These are phyloP conservation scores for Saccharum spontaneum DNA, from an alignment of 176 grass and related monocot species.

Conservation along the genomic window DNA sequence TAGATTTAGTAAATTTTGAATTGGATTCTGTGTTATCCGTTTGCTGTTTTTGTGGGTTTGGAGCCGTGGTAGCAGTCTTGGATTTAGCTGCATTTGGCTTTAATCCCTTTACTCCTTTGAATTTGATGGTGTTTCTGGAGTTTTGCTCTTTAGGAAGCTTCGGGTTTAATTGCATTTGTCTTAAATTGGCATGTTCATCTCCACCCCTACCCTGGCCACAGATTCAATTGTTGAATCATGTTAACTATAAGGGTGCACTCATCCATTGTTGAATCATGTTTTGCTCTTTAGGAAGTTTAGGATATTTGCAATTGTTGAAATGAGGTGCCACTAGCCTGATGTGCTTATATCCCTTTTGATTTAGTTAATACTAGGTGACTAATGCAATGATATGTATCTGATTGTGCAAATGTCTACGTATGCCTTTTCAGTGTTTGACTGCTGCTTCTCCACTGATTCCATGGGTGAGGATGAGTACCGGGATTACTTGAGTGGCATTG, in stretches of 20 bases:
- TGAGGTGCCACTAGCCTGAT: not conserved
- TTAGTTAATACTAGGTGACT: not conserved
- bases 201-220: not conserved
- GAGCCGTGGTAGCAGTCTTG: not conserved
- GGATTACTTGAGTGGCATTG: constrained; percentile 80
- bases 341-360: constrained; percentile 21
- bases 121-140: not conserved
- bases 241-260: not conserved
- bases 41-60: not conserved
- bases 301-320: constrained; percentile 7
- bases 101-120: not conserved
- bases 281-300: too few species aligned
- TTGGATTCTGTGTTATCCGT: not conserved
- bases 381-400: not conserved
- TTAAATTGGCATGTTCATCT: constrained; percentile 15
- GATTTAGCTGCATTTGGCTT: constrained; percentile 49
- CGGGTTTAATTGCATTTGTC: constrained; percentile 25
- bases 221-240: constrained; percentile 1
- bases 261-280: too few species aligned
- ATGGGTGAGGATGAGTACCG: constrained; percentile 73
- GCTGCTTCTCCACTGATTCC: constrained; percentile 75
- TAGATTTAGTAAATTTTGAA: constrained; percentile 28
- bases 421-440: constrained; percentile 86
- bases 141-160: constrained; percentile 5
- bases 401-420: constrained; percentile 7